phyloP scores from a whole-genome alignment of 169 alveolate genomes.

The Plasmodium relictum region DNA sequence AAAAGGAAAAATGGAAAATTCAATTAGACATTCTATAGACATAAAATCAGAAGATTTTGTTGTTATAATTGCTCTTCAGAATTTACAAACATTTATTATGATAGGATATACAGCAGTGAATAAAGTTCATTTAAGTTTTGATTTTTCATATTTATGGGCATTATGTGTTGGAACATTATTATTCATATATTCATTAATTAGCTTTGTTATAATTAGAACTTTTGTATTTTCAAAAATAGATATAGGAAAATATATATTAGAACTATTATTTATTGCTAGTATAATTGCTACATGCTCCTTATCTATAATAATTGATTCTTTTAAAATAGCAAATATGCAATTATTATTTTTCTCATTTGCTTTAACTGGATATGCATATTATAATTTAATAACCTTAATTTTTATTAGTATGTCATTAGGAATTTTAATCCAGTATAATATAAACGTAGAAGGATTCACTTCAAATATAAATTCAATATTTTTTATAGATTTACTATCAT shows the following conservation, averaged over 20 bases:
- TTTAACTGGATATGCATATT: conserved; percentile 80
- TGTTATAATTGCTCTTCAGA: conserved; percentile 78
- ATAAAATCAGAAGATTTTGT: conserved; percentile 82
- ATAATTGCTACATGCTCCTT: conserved; percentile 65
- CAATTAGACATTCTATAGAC: conserved; percentile 73
- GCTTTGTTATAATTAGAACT: conserved; percentile 79
- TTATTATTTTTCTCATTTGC: conserved; percentile 76
- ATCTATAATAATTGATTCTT: conserved; percentile 64
- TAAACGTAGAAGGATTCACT: conserved; percentile 21
- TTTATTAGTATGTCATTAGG: conserved; percentile 74
- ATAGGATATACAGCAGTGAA: conserved; percentile 76
- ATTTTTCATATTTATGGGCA: conserved; percentile 67
- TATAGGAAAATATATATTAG: conserved; percentile 77
- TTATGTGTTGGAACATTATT: conserved; percentile 69
- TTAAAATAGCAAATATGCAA: conserved; percentile 78
- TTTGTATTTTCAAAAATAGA: conserved; percentile 77
- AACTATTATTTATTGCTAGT: conserved; percentile 69
- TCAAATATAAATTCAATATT: conserved; percentile 44
- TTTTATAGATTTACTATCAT: conserved; percentile 76
- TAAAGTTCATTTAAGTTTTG: conserved; percentile 33
- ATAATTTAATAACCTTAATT: conserved; percentile 74
- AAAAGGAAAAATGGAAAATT: conserved; percentile 30
- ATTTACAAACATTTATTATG: conserved; percentile 78
- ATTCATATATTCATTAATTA: conserved; percentile 76
- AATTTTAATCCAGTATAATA: conserved; percentile 57